Percentiles rank a stretch among this genome's conserved stretches.
These are phyloP conservation scores for Suillus lakei DNA, from an alignment of 768 basidiomycete genomes.

Conservation along the genomic window DNA sequence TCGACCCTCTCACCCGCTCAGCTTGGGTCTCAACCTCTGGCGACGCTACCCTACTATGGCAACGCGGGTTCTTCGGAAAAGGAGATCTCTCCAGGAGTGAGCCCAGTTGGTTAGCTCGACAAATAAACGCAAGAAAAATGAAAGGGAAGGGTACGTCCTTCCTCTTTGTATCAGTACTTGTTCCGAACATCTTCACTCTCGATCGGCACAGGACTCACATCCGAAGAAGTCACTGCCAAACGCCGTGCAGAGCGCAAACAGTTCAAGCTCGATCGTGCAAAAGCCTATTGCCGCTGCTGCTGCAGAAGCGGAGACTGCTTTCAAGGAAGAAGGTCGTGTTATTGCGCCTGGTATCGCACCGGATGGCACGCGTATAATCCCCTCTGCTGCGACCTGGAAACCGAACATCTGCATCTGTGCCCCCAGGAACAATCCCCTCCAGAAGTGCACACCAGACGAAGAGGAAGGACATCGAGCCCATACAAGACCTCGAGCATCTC, in stretches of 20 bases:
- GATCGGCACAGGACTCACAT: conserved; percentile 62
- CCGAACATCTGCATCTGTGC: conserved; percentile 41
- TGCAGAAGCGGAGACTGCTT: conserved; percentile 78
- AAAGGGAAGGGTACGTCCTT: conserved; percentile 58
- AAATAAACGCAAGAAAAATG: conserved; percentile 60
- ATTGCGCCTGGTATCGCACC: conserved; percentile 62
- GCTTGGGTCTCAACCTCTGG: conserved; percentile 78
- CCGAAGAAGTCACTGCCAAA: conserved; percentile 90
- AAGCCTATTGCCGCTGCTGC: conserved; percentile 83
- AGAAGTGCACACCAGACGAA: too few relatives aligned
- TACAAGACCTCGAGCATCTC: conserved; percentile 87
- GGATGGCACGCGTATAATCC: conserved; percentile 53
- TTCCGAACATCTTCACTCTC: background rate
- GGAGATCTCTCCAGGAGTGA: conserved; percentile 94
- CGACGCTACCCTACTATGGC: conserved; percentile 79
- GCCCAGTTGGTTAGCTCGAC: conserved; percentile 90
- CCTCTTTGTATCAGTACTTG: too few relatives aligned
- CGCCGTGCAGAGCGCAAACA: conserved; percentile 88
- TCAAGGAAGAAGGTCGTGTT: conserved; percentile 69
- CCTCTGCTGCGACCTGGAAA: conserved; percentile 83
- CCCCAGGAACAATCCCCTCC: conserved; percentile 19
- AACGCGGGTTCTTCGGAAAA: conserved; percentile 95
- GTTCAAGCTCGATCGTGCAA: conserved; percentile 91
- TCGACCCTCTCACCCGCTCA: conserved; percentile 81
- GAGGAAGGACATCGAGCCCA: too few relatives aligned